Percentiles rank a stretch among this genome's conserved stretches.
phyloP scores from a whole-genome alignment of 108 stramenopile genomes.

The Fragilariopsis cylindrus region DNA sequence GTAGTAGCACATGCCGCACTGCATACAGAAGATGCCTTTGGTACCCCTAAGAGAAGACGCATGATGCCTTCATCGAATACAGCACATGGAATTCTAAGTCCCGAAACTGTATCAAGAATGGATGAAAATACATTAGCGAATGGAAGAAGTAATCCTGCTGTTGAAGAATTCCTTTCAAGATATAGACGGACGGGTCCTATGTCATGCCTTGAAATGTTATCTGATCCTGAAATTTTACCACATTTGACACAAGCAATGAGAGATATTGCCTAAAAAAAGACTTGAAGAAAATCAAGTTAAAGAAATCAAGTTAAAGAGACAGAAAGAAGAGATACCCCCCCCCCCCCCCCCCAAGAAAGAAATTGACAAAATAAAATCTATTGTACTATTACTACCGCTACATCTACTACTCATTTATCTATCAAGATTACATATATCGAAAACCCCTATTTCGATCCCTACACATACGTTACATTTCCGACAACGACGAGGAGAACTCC shows the following conservation, averaged over 20 bases:
- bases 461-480: too few relatives aligned
- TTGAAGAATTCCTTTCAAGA: slow-evolving; percentile 50
- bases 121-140: slow-evolving; percentile 42
- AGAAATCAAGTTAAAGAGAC: too few relatives aligned
- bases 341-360: too few relatives aligned
- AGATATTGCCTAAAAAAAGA: slow-evolving; percentile 38
- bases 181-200: slow-evolving; percentile 72
- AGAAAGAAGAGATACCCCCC: too few relatives aligned
- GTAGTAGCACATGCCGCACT: background rate
- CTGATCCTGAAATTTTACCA: slow-evolving; percentile 70
- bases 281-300: background rate
- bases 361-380: too few relatives aligned
- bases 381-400: too few relatives aligned
- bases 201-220: slow-evolving; percentile 78
- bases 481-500: too few relatives aligned
- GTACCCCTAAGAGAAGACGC: background rate
- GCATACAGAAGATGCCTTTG: background rate
- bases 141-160: slow-evolving; percentile 31
- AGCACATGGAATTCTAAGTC: slow-evolving; percentile 79
- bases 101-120: slow-evolving; percentile 74
- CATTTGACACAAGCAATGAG: slow-evolving; percentile 82
- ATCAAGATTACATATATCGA: too few relatives aligned
- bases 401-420: too few relatives aligned
- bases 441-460: too few relatives aligned
- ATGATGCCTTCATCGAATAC: slow-evolving; percentile 65